Conservation (phyloP, 257 asterid genomes). For the Primulina eburnea region DNA sequence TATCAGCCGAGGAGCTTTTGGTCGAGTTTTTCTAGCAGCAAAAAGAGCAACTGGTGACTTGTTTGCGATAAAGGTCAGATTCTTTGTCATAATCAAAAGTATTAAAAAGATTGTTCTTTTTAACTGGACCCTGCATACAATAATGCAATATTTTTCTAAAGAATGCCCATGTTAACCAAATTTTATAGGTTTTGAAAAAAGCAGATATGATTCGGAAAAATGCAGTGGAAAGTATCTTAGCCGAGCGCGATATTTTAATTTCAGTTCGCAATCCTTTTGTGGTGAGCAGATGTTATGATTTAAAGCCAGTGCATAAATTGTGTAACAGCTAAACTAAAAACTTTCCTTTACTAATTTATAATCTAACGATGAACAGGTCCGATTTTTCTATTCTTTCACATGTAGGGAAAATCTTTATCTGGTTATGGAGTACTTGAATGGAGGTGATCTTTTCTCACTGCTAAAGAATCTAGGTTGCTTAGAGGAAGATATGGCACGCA, state of each 20-base stretch:
- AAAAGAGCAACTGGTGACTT: slow-evolving; percentile 97
- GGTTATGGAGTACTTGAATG: slow-evolving; percentile 98
- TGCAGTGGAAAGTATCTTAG: slow-evolving; percentile 93
- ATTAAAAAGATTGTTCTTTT: slow-evolving; percentile 13
- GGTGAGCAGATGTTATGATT: slow-evolving; percentile 53
- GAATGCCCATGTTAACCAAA: slow-evolving; percentile 25
- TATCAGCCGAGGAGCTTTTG: slow-evolving; percentile 98
- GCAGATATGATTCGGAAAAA: slow-evolving; percentile 96
- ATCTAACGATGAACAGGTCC: slow-evolving; percentile 82
- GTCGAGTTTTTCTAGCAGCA: slow-evolving; percentile 88
- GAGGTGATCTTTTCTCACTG: slow-evolving; percentile 96
- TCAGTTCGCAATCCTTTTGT: slow-evolving; percentile 99
- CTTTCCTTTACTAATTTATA: slow-evolving; percentile 45
- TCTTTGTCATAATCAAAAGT: slow-evolving; percentile 15
- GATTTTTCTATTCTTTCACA: slow-evolving; percentile 99
- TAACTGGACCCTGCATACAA: slow-evolving; percentile 19
- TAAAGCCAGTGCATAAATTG: slow-evolving; percentile 22
- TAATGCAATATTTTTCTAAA: slow-evolving; percentile 13
- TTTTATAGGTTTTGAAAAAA: slow-evolving; percentile 80
- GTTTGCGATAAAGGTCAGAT: slow-evolving; percentile 90
- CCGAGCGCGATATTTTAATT: slow-evolving; percentile 94
- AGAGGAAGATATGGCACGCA: slow-evolving; percentile 89
- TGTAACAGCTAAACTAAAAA: slow-evolving; percentile 14
- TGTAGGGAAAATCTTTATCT: slow-evolving; percentile 98
- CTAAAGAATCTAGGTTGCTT: slow-evolving; percentile 89